A percentile compares a stretch with the other conserved stretches of the same genome.
Evolutionary conservation across 2,329 filamentous ascomycete genomes (phyloP).

Genomic region (Penicillium occitanis): DNA sequence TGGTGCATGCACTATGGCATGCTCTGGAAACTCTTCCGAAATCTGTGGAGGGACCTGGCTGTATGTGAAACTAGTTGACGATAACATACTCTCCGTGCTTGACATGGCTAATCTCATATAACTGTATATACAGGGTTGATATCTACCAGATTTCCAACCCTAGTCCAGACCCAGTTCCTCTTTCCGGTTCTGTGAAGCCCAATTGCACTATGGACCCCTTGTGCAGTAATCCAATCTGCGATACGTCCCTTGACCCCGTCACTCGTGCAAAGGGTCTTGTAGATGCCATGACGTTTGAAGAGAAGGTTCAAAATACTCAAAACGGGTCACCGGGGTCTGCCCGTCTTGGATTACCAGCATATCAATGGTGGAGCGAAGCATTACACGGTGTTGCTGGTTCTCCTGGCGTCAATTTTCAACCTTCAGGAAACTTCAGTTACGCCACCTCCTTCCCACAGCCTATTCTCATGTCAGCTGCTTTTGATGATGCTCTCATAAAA

Average conservation of each 20-base stretch:
- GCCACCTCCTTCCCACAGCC: slow-evolving; percentile 65
- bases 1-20: slow-evolving; percentile 7
- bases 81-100: too few species aligned
- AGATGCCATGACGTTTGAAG: slow-evolving; percentile 9
- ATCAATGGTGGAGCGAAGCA: slow-evolving; percentile 44
- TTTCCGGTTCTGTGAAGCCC: slow-evolving; percentile 7
- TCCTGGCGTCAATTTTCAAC: slow-evolving; percentile 54
- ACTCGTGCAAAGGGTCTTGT: slow-evolving; percentile 7
- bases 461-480: slow-evolving; percentile 60
- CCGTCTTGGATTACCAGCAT: slow-evolving; percentile 8
- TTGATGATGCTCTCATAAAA: slow-evolving; percentile 60
- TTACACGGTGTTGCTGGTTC: slow-evolving; percentile 58
- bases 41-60: slow-evolving; percentile 12
- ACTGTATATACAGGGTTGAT: background rate
- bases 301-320: slow-evolving; percentile 13
- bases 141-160: slow-evolving; percentile 16
- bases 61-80: background rate
- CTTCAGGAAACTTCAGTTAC: slow-evolving; percentile 53
- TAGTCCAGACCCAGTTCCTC: background rate
- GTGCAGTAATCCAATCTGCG: slow-evolving; percentile 13
- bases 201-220: slow-evolving; percentile 8
- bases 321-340: background rate
- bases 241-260: background rate
- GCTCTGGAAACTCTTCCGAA: slow-evolving; percentile 11
- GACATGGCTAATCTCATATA: too few species aligned